Base-by-base conservation (phyloP, 345 rosid species). In the Salix viminalis region DNA sequence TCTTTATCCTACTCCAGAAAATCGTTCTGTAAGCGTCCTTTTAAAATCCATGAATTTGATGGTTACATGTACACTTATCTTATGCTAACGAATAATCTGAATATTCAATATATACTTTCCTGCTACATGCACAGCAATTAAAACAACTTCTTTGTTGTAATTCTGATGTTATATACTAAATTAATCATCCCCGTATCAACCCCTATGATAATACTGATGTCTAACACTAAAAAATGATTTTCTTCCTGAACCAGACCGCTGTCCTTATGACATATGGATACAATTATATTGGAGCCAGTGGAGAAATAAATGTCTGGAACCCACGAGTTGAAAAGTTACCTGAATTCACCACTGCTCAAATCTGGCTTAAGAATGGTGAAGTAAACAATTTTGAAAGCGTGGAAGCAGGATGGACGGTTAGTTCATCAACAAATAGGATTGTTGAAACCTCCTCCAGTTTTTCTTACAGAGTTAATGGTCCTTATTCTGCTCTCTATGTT, bases 381-480 rank as follows among this genome's bases (percentile, higher is more conserved):
- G 77, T 79, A 0, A 56, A 71, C 52, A 2, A 1, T 46, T 81
- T 76, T 39, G 88, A 90, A 52, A 83, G 78, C 72, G 37, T 86
- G 2, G 91, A 88, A 84, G 70, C 86, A 2, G 87, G 91, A 74
- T 90, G 94, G 94, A 18, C 69, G 83, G 90, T 85, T 67, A 74
- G 79, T 72, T 1, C 32, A 70, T 54, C 46, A 15, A 28, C 36
- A 4, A 36, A 76, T 42, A 18, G 28, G 32, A 4, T 5, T 3
- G 7, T 23, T 7, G 3, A 50, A 6, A 5, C 32, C 41, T 14
- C n/a, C 15, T 8, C n/a, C 15, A 15, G 11, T 71, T 46, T 9
- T 62, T 4, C 21, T 73, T 48, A 39, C 58, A 54, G 50, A 0
- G 16, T 4, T 14, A 13, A 4, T 46, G 18, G 50, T 46, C 50